phyloP scores from a whole-genome alignment of 129 eudicot species.

The Artemisia tridentata region DNA sequence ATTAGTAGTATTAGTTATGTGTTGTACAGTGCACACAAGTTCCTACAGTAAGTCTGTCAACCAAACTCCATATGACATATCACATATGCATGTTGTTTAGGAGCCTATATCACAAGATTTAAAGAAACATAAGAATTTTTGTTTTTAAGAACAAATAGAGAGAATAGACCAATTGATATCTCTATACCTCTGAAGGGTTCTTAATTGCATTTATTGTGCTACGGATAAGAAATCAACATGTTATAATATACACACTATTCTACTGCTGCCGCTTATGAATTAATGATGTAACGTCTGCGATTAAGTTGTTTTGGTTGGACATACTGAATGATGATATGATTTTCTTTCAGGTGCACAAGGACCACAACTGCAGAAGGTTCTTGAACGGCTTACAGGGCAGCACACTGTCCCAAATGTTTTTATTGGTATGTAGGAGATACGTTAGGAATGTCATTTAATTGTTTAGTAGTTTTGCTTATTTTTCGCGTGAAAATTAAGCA shows the following conservation, averaged over 20 bases:
- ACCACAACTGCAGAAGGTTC: constrained; percentile 72
- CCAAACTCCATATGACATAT: not conserved
- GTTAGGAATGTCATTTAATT: not conserved
- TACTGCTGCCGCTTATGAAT: not conserved
- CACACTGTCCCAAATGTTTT: constrained; percentile 93
- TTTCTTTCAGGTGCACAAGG: constrained; percentile 73
- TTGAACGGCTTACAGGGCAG: constrained; percentile 87
- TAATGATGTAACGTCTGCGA: not conserved
- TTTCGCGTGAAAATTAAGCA: not conserved
- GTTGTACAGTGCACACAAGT: not conserved
- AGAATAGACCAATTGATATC: not conserved
- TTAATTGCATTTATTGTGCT: not conserved
- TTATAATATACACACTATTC: not conserved
- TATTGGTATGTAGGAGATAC: constrained; percentile 55
- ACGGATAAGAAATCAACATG: not conserved
- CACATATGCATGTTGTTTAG: not conserved
- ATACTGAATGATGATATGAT: not conserved
- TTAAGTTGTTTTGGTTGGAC: not conserved
- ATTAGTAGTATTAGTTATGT: not conserved
- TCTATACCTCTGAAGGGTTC: not conserved
- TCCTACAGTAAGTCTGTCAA: not conserved
- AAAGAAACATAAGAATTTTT: not conserved
- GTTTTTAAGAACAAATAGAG: not conserved
- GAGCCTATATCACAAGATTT: not conserved
- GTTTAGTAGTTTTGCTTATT: constrained; percentile 10